Base-by-base conservation (phyloP, 2,329 filamentous ascomycete genomes). In the Pseudogymnoascus sp. region DNA sequence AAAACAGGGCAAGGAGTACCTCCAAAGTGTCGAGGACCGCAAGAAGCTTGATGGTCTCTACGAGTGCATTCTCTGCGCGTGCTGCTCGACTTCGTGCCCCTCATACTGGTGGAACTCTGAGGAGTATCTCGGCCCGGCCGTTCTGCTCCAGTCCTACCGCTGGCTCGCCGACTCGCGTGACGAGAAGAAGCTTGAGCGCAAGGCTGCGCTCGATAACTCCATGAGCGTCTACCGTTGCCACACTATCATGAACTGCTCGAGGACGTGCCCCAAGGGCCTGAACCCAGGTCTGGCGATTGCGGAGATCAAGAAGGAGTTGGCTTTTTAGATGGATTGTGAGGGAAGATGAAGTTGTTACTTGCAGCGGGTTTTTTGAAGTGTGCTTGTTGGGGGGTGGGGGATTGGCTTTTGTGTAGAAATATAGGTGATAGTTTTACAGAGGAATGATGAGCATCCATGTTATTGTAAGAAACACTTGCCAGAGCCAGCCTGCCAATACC, bases 31-130 rank as follows among this genome's bases (percentile, higher is more conserved):
- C 77, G 92, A 85, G 69, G 93, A 99, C 69, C 92, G 94, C 73
- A 90, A 86, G 79, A 99, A 96, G 87, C 87, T 99, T 61, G 94
- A 97, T 74, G 94, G 94, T 67, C 86, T 97, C 31, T 97, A 99
- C 81, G 94, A 99, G 80, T 99, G 94, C 80, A 97, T 99, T 77
- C 88, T 99, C 63, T 99, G 94, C 82, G 93, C 93, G 70, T 99
- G 94, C 87, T 99, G 94, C 86, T 94, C 90, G 68, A 99, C 94
- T 21, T 96, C 93, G 54, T 99, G 94, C 83, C 94, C 94, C n/a
- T 97, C 92, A 15, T 99, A 99, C 84, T 99, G 94, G 94, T 99
- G 94, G 94, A 99, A 99, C 82, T 87, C 88, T 69, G 92, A 97
- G 79, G 92, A 97, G 78, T 99, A 99, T 81, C 90, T 99, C 59